Percentiles rank a stretch among this genome's conserved stretches.
phyloP scores from a whole-genome alignment of 768 basidiomycete genomes.

The Leccinum disarticulatum region DNA sequence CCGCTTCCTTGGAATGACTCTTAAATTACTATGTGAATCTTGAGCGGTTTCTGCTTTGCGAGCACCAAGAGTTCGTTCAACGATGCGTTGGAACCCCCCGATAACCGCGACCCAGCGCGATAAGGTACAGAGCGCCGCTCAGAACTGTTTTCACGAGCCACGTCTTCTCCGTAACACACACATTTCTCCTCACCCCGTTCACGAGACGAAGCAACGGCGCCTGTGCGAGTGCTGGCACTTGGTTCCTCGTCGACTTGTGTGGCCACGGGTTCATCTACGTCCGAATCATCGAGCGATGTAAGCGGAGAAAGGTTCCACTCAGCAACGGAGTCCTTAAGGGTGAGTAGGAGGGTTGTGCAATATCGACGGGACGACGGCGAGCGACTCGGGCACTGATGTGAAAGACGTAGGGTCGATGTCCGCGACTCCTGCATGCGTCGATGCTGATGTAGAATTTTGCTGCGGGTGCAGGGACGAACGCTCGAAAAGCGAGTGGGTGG shows the following conservation, averaged over 20 bases:
- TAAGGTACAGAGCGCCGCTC: not conserved
- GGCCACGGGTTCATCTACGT: not conserved
- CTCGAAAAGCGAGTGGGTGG: slow-evolving; percentile 4
- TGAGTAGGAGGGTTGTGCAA: not conserved
- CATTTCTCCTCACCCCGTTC: no score
- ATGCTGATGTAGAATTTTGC: not conserved
- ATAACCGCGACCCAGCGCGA: not conserved
- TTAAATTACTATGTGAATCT: slow-evolving; percentile 10
- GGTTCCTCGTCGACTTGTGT: not conserved
- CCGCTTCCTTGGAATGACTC: slow-evolving; percentile 14
- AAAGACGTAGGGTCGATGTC: not conserved
- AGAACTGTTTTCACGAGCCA: not conserved
- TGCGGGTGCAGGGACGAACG: not conserved
- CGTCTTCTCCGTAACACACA: no score
- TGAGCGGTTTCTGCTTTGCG: slow-evolving; percentile 15
- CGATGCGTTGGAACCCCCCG: slow-evolving; percentile 24
- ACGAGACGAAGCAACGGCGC: no score
- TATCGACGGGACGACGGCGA: slow-evolving; percentile 14
- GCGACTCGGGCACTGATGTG: not conserved
- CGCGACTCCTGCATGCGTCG: not conserved
- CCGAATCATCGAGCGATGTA: slow-evolving; percentile 13
- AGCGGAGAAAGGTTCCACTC: slow-evolving; percentile 17
- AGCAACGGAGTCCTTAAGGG: not conserved
- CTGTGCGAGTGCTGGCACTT: not conserved
- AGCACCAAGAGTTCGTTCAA: slow-evolving; percentile 16